Conservation (phyloP, 495 filamentous ascomycete genomes). For the Penicillium cataractarum region DNA sequence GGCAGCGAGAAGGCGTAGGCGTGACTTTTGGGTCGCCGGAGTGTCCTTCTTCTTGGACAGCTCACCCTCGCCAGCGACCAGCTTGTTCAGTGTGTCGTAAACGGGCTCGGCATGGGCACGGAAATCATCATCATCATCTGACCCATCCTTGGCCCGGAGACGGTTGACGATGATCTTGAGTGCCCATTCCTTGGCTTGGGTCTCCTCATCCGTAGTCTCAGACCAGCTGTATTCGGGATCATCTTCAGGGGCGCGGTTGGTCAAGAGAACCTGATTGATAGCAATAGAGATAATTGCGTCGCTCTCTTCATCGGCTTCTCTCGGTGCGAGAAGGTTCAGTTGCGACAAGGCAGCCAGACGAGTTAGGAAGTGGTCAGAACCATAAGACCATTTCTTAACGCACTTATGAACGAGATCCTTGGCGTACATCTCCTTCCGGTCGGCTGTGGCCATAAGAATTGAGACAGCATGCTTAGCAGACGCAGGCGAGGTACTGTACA, state of each 20-base stretch:
- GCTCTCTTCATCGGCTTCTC: slow-evolving; percentile 70
- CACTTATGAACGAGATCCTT: slow-evolving; percentile 79
- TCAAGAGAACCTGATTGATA: slow-evolving; percentile 72
- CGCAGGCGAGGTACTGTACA: slow-evolving; percentile 77
- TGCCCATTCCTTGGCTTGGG: slow-evolving; percentile 84
- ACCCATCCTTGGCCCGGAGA: slow-evolving; percentile 65
- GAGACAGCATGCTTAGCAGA: slow-evolving; percentile 93
- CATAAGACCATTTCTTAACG: slow-evolving; percentile 76
- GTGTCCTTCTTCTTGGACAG: slow-evolving; percentile 73
- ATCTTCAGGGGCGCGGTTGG: slow-evolving; percentile 60
- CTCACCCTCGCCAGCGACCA: slow-evolving; percentile 77
- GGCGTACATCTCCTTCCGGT: slow-evolving; percentile 83
- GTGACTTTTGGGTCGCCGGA: slow-evolving; percentile 70
- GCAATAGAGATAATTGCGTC: slow-evolving; percentile 80
- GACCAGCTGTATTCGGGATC: slow-evolving; percentile 63
- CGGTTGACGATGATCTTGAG: slow-evolving; percentile 87
- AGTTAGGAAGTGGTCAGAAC: slow-evolving; percentile 75
- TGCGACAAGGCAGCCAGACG: slow-evolving; percentile 83
- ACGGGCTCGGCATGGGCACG: slow-evolving; percentile 67
- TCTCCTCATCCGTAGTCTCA: slow-evolving; percentile 76
- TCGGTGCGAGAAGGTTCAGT: slow-evolving; percentile 74
- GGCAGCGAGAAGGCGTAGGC: slow-evolving; percentile 80
- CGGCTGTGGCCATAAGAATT: slow-evolving; percentile 79
- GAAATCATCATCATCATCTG: slow-evolving; percentile 57
- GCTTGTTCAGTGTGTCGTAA: slow-evolving; percentile 74